These are phyloP conservation scores for Lathyrus aphaca DNA, from an alignment of 306 rosid species.

Conservation along the genomic window DNA sequence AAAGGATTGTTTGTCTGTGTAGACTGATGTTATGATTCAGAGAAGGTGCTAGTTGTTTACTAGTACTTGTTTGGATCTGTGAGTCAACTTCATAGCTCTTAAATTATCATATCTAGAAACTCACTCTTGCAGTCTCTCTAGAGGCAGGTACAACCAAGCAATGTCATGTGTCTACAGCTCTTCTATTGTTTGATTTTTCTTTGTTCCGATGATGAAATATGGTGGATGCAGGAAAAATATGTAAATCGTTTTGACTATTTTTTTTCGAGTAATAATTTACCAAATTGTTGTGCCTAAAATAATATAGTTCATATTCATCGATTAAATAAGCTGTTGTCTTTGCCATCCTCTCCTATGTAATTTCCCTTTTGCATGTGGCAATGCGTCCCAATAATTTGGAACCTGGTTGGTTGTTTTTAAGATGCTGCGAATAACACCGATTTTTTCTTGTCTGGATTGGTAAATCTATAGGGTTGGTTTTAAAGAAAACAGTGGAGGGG, in stretches of 20 bases:
- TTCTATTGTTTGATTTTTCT: not conserved
- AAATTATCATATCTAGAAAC: not conserved
- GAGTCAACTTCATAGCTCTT: not conserved
- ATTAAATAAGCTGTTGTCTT: not conserved
- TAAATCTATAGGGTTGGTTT: too few relatives aligned
- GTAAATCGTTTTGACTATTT: not conserved
- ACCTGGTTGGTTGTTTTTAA: not conserved
- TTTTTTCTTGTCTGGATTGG: too few relatives aligned
- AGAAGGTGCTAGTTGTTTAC: not conserved
- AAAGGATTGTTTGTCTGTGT: conserved; percentile 6
- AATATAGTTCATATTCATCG: not conserved
- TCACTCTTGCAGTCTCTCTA: not conserved
- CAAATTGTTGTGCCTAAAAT: not conserved
- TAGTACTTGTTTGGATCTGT: not conserved
- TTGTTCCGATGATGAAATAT: not conserved
- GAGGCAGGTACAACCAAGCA: not conserved
- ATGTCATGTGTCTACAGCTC: not conserved
- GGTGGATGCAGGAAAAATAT: not conserved
- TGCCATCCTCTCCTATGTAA: not conserved
- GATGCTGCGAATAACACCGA: not conserved
- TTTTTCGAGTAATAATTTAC: not conserved
- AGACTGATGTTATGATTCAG: conserved; percentile 7
- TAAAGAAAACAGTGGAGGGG: too few relatives aligned
- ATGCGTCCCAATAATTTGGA: conserved; percentile 7
- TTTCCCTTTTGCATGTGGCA: conserved; percentile 2